Conservation (phyloP, 2,329 filamentous ascomycete genomes). For the Dendryphion nanum region DNA sequence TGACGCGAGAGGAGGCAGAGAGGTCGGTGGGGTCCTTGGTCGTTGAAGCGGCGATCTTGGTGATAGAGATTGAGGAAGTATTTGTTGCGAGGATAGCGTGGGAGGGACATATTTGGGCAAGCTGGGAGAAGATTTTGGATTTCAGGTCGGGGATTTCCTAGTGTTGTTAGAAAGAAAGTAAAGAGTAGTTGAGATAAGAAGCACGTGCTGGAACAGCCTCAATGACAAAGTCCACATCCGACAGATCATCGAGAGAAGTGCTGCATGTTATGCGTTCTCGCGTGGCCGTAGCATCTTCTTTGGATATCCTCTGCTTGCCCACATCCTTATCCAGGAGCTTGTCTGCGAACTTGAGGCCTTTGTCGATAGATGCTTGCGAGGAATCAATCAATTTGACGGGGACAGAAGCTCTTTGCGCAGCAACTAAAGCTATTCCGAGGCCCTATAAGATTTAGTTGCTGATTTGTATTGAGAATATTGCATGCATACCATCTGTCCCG, state of each 20-base stretch:
- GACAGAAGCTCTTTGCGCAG: slow-evolving; percentile 77
- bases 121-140: slow-evolving; percentile 77
- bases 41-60: slow-evolving; percentile 87
- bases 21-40: slow-evolving; percentile 75
- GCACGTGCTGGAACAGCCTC: slow-evolving; percentile 74
- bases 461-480: neutral
- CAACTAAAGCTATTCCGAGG: slow-evolving; percentile 91
- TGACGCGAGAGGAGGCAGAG: slow-evolving; percentile 78
- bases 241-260: slow-evolving; percentile 73
- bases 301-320: slow-evolving; percentile 78
- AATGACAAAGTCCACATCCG: slow-evolving; percentile 91
- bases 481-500: slow-evolving; percentile 83
- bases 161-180: neutral
- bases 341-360: slow-evolving; percentile 87
- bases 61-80: slow-evolving; percentile 98
- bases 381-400: slow-evolving; percentile 84
- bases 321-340: slow-evolving; percentile 94
- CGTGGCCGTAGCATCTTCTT: slow-evolving; percentile 73
- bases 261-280: slow-evolving; percentile 68
- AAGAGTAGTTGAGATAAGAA: neutral
- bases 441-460: slow-evolving; percentile 58
- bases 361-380: slow-evolving; percentile 80
- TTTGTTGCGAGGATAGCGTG: slow-evolving; percentile 95
- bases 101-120: slow-evolving; percentile 76
- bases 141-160: slow-evolving; percentile 83